phyloP scores from a whole-genome alignment of 2,329 filamentous ascomycete genomes.

The Xylariaceae sp. region DNA sequence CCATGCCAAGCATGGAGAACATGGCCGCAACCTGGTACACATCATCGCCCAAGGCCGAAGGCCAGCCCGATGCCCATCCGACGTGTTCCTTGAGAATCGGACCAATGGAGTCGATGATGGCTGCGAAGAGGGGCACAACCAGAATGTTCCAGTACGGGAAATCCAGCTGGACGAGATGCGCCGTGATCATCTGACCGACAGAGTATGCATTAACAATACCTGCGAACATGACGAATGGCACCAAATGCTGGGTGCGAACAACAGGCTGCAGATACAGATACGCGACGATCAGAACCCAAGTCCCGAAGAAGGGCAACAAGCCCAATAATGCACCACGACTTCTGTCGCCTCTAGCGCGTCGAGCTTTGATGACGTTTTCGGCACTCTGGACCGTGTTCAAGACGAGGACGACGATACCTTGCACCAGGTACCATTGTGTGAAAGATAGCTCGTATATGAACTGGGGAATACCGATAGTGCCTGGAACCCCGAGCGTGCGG shows the following conservation, averaged over 20 bases:
- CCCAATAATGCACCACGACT: constrained; percentile 74
- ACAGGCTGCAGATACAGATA: constrained; percentile 83
- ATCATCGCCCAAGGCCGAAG: constrained; percentile 66
- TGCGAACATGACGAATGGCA: constrained; percentile 86
- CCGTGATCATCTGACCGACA: constrained; percentile 92
- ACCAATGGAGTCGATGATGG: constrained; percentile 75
- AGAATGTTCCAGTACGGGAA: constrained; percentile 93
- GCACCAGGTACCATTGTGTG: constrained; percentile 88
- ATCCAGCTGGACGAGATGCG: constrained; percentile 79
- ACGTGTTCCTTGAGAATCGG: constrained; percentile 57
- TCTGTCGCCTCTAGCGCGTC: constrained; percentile 68
- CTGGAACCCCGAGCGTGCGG: constrained; percentile 63
- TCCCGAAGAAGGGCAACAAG: constrained; percentile 72
- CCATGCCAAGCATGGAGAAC: constrained; percentile 80
- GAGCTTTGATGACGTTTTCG: constrained; percentile 77
- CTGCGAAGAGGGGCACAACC: constrained; percentile 70
- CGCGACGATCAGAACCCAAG: constrained; percentile 71
- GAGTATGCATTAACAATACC: constrained; percentile 92
- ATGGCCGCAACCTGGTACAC: constrained; percentile 91
- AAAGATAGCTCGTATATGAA: constrained; percentile 75
- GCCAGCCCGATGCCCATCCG: constrained; percentile 68
- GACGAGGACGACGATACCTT: constrained; percentile 75
- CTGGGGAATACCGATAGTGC: constrained; percentile 62
- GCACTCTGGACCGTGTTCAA: constrained; percentile 81
- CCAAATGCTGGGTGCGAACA: constrained; percentile 76